Evolutionary conservation across 176 grass and related monocot genomes (phyloP), one percentile per base, ranked within the genome.

Genomic region (Alloteropsis semialata): DNA sequence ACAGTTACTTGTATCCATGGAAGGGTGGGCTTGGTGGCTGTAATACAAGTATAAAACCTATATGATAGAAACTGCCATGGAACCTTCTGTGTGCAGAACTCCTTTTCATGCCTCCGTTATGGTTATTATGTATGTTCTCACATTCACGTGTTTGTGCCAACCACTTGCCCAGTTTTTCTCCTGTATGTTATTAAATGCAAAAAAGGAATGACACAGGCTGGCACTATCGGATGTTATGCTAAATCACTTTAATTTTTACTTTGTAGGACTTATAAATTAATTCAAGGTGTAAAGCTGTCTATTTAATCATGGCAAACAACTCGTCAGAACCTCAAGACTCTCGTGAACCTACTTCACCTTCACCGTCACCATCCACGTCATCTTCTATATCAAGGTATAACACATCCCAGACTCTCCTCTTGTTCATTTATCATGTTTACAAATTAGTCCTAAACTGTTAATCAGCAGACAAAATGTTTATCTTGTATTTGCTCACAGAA

Each of bases 351-450:
- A 62, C 80, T 91, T 98, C 93, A 76, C 91, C 92, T 8, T 33
- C 71, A 33, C 86, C 86, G 38, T 95, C 71, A 33, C 86, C 86
- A 44, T 95, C 93, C 70, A 84, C 87, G 8, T 95, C 92, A 22
- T 92, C 96, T 82, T 89, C 89, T 82, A 86, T 67, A 86, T 93
- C 93, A 59, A 88, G 96, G 96, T 98, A 98, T 89, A 72, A 15
- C 58, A 53, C 30, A 69, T 77, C 63, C 44, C 34, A 6, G 19
- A 29, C 41, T 30, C 39, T 25, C 10, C 21, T 51, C 8, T 43
- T 65, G 0, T 29, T 58, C 25, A 64, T 24, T 81, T 63, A 28
- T 36, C 69, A 63, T 73, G 37, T 66, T 67, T 56, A n/a, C 56
- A 8, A 64, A 13, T 84, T 32, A 29, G 65, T 48, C 36, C 30